Base-by-base conservation (phyloP, 2,329 filamentous ascomycete species). In the Hymenoscyphus albidus region DNA sequence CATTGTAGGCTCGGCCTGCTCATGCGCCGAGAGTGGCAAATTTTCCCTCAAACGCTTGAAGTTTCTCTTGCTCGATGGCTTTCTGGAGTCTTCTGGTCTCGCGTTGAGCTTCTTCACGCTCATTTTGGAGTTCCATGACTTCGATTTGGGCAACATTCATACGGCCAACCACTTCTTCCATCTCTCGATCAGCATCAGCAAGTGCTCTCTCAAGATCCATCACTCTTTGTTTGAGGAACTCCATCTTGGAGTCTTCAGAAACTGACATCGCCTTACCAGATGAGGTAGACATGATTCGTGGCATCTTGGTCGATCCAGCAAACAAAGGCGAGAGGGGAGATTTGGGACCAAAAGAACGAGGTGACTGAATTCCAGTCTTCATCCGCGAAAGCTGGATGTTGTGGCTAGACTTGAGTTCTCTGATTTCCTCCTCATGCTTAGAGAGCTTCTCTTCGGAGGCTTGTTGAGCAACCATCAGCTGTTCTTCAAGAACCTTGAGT, bases 111-210 rank as follows among this genome's bases (percentile, higher is more conserved):
- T 90, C 87, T 72, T 95, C 91, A 71, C 86, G 83, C 77, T 90
- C 85, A 70, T 86, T 85, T 77, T 93, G 91, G 64, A 96, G 81
- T 74, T 91, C 85, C 73, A 90, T 86, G 64, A 95, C 58, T 78
- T 93, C 90, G 71, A 93, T 91, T 79, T 95, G 91, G 10, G 91
- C 90, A 70, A 82, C 81, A 77, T 92, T 94, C 88, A 96, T 94
- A 68, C 89, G 84, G 66, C 88, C 82, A 7, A 96, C 90, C 7
- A 95, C 91, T 76, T 92, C 88, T 74, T 92, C 87, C 90, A 95
- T 94, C 78, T 94, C 91, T 59, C 80, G 80, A 72, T 95, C 92
- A 16, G 92, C 90, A 69, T 92, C 85, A 5, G 83, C 78, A 13
- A 96, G 81, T 16, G 93, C 89, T 72, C 86, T 88, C 80, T 99